These are phyloP conservation scores for Circinella umbellata DNA, from an alignment of 371 early-diverging fungal genomes.

Conservation along the genomic window DNA sequence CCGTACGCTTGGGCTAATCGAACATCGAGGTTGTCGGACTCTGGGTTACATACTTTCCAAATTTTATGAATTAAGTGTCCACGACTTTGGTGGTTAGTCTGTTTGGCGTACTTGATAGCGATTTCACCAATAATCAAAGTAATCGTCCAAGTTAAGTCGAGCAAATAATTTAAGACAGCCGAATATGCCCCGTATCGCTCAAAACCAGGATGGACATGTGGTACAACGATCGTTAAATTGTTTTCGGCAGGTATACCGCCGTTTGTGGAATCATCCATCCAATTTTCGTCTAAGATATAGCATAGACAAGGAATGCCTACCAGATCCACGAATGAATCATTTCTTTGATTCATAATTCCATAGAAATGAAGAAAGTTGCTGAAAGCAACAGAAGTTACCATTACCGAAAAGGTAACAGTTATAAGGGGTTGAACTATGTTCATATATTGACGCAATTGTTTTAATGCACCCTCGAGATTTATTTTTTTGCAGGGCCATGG, in stretches of 20 bases:
- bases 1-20: not conserved
- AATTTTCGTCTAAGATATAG: not conserved
- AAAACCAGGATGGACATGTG: constrained; percentile 12
- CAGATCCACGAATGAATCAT: constrained; percentile 2
- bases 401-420: not conserved
- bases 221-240: constrained; percentile 5
- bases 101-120: not conserved
- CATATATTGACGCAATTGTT: not conserved
- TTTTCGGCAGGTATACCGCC: not conserved
- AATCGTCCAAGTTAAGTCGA: constrained; percentile 3
- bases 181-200: not conserved
- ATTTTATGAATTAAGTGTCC: not conserved
- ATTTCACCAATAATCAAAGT: constrained; percentile 5
- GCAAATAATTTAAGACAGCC: not conserved
- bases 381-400: constrained; percentile 3
- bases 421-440: not conserved
- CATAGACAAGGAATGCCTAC: constrained; percentile 7
- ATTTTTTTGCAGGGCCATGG: not conserved
- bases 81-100: not conserved
- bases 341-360: constrained; percentile 4
- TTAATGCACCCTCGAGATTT: not conserved
- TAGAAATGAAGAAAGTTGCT: not conserved
- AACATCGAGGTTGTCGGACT: not conserved
- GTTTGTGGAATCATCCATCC: not conserved
- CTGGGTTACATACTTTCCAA: not conserved